Evolutionary conservation across 495 filamentous ascomycete species (phyloP).

Genomic region (Ascodesmis nigricans): DNA sequence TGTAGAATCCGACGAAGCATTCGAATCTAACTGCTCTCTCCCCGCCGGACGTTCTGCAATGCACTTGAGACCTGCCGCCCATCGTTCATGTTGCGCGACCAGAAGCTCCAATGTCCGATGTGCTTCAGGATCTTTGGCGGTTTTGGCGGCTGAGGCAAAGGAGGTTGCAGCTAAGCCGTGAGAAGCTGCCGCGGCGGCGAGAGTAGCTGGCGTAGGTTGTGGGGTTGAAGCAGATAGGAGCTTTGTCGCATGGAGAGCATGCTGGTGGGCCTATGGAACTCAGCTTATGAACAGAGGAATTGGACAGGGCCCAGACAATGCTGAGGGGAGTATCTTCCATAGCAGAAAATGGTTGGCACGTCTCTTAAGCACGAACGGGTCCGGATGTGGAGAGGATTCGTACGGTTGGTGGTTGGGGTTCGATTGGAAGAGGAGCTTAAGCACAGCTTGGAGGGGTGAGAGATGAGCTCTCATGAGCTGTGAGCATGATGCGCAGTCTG

Average conservation of each 20-base stretch:
- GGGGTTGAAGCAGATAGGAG: conserved; percentile 30
- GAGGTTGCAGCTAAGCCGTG: conserved; percentile 78
- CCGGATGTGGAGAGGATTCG: too few species aligned
- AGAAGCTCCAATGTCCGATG: conserved; percentile 62
- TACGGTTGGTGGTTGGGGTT: too few species aligned
- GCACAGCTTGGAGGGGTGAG: too few species aligned
- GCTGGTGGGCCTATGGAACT: conserved; percentile 52
- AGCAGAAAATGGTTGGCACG: too few species aligned
- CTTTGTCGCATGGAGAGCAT: conserved; percentile 56
- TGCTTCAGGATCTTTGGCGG: conserved; percentile 59
- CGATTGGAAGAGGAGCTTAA: too few species aligned
- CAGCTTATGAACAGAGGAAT: too few species aligned
- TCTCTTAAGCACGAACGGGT: too few species aligned
- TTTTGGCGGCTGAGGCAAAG: conserved; percentile 59
- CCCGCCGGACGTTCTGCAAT: conserved; percentile 14
- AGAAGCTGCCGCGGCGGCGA: conserved; percentile 51
- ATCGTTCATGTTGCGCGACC: conserved; percentile 38
- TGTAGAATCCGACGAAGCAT: conserved; percentile 9
- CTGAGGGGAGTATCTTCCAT: too few species aligned
- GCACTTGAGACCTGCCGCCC: conserved; percentile 11
- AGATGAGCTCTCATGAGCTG: too few species aligned
- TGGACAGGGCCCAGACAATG: too few species aligned
- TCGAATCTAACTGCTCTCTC: too few species aligned
- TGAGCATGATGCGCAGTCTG: too few species aligned
- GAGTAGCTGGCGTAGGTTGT: conserved; percentile 45